Conservation (phyloP, 2,329 filamentous ascomycete genomes). For the Exophiala oligosperma region DNA sequence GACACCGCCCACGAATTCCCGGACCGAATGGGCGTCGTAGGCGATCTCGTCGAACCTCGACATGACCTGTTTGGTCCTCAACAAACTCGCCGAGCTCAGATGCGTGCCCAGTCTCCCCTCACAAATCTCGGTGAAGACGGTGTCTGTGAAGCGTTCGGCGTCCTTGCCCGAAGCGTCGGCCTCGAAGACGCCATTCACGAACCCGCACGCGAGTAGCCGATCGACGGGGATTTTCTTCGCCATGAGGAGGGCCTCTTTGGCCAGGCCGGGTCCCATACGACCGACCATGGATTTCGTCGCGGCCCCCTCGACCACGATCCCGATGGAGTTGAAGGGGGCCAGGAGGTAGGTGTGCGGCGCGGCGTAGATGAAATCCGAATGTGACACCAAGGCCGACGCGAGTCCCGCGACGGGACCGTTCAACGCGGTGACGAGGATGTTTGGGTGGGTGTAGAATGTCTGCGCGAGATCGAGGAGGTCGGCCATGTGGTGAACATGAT, state of each 20-base stretch:
- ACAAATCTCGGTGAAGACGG: conserved; percentile 73
- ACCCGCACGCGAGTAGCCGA: conserved; percentile 45
- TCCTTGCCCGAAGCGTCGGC: conserved; percentile 44
- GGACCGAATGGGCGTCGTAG: conserved; percentile 73
- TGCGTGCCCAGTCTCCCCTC: conserved; percentile 78
- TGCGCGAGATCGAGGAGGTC: conserved; percentile 87
- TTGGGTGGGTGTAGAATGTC: conserved; percentile 84
- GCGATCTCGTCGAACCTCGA: conserved; percentile 68
- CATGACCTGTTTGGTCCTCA: conserved; percentile 82
- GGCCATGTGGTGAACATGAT: conserved; percentile 42
- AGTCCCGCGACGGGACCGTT: conserved; percentile 52
- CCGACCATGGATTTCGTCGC: conserved; percentile 47
- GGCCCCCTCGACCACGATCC: conserved; percentile 50
- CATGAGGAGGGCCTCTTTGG: conserved; percentile 54
- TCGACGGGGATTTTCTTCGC: conserved; percentile 43
- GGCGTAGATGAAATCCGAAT: conserved; percentile 51
- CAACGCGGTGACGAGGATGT: conserved; percentile 52
- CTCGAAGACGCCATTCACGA: conserved; percentile 51
- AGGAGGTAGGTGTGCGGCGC: conserved; percentile 46
- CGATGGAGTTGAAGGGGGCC: conserved; percentile 50
- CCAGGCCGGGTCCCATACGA: conserved; percentile 49
- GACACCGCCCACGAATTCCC: conserved; percentile 81
- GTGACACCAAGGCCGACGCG: conserved; percentile 50
- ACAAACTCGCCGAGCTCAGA: conserved; percentile 73
- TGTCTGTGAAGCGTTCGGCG: conserved; percentile 61